Evolutionary conservation across 2,329 filamentous ascomycete species (phyloP).

Genomic region (Myriosclerotinia curreyana): DNA sequence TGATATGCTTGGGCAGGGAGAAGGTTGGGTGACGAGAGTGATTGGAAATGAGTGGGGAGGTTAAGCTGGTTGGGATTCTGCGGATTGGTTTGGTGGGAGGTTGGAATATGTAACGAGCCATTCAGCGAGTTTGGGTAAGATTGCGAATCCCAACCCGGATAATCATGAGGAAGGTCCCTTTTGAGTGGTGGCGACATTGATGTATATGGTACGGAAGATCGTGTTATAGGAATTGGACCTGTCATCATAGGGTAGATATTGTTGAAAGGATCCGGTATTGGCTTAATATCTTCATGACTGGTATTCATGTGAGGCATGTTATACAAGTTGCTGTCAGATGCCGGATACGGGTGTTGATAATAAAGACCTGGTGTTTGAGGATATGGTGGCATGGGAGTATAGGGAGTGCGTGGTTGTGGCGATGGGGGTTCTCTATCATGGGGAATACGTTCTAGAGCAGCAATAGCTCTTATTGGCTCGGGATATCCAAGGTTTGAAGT

Average conservation of each 20-base stretch:
- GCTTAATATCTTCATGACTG: constrained; percentile 7
- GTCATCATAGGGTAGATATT: constrained; percentile 31
- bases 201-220: constrained; percentile 2
- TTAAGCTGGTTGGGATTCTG: constrained; percentile 23
- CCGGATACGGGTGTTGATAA: constrained; percentile 11
- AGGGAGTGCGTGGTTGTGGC: neutral
- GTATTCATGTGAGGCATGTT: constrained; percentile 13
- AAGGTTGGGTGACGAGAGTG: constrained; percentile 27
- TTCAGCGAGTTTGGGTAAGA: constrained; percentile 26
- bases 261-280: constrained; percentile 21
- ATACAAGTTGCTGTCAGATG: neutral
- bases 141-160: constrained; percentile 26
- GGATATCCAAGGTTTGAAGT: constrained; percentile 24
- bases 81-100: neutral
- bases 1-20: constrained; percentile 6
- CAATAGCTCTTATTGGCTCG: constrained; percentile 16
- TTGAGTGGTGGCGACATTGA: constrained; percentile 16
- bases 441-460: constrained; percentile 15
- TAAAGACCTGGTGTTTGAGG: constrained; percentile 21
- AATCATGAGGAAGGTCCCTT: constrained; percentile 25
- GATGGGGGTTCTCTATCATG: constrained; percentile 3
- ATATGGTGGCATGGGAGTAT: constrained; percentile 25
- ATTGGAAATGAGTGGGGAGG: constrained; percentile 8
- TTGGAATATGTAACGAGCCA: constrained; percentile 14
- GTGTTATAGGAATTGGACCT: constrained; percentile 32